These are phyloP conservation scores for Chlamydomonas sp. DNA, from an alignment of 139 green algal genomes.

Conservation along the genomic window DNA sequence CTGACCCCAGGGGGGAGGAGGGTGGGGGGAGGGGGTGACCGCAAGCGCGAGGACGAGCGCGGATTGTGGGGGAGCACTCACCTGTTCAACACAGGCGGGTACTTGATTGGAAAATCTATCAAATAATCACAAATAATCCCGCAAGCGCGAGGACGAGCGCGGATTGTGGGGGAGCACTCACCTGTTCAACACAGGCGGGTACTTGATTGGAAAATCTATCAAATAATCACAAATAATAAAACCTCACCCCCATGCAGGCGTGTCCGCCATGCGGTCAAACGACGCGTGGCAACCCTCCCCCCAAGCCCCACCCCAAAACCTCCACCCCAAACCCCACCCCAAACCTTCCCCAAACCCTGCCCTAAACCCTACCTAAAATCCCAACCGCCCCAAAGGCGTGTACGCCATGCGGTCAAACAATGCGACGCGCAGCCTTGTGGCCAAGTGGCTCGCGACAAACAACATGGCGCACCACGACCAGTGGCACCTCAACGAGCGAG, in stretches of 20 bases:
- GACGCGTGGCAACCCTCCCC: too few species aligned
- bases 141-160: neutral
- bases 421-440: neutral
- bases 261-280: too few species aligned
- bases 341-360: too few species aligned
- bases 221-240: neutral
- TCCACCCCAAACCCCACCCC: too few species aligned
- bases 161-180: neutral
- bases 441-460: neutral
- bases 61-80: too few species aligned
- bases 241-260: neutral
- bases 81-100: too few species aligned
- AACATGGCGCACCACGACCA: neutral
- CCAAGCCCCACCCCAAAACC: too few species aligned
- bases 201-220: too few species aligned
- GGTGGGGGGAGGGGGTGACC: too few species aligned
- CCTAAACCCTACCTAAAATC: neutral
- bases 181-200: neutral
- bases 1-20: too few species aligned
- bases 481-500: neutral
- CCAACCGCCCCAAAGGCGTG: neutral
- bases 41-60: neutral
- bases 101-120: too few species aligned
- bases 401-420: conserved; percentile 8
- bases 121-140: too few species aligned